A percentile compares a stretch with the other conserved stretches of the same genome.
phyloP scores from a whole-genome alignment of 1,284 basidiomycete species.

The Pyrrhoderma lamaoense region DNA sequence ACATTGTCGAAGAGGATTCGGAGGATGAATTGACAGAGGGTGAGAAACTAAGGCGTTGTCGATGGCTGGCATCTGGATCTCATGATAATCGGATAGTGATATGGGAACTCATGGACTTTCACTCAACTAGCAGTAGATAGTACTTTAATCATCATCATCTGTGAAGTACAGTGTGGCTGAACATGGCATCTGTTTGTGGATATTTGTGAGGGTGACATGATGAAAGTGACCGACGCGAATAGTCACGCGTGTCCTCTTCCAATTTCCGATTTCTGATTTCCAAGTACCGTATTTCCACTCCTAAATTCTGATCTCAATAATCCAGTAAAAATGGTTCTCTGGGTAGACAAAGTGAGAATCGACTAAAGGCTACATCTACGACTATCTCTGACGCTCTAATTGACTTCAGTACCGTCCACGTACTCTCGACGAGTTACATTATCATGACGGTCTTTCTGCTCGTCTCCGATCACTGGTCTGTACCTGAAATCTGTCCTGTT shows the following conservation, averaged over 20 bases:
- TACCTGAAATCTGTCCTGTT: too few species aligned
- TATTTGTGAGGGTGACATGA: too few species aligned
- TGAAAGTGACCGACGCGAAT: too few species aligned
- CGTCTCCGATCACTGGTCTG: slow-evolving; percentile 76
- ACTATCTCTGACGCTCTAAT: neutral
- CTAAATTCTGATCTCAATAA: too few species aligned
- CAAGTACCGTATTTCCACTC: too few species aligned
- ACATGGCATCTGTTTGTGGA: too few species aligned
- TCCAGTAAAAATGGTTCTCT: slow-evolving; percentile 63
- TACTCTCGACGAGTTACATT: slow-evolving; percentile 80
- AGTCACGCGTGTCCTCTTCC: too few species aligned
- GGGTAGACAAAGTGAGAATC: slow-evolving; percentile 72
- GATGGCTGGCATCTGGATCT: slow-evolving; percentile 69
- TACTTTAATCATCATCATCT: too few species aligned
- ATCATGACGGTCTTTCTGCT: slow-evolving; percentile 77
- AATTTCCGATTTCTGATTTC: too few species aligned
- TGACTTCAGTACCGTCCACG: slow-evolving; percentile 73
- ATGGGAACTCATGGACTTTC: slow-evolving; percentile 73
- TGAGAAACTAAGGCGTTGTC: slow-evolving; percentile 44
- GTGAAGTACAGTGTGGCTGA: too few species aligned
- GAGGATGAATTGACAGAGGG: slow-evolving; percentile 42
- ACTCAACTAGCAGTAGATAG: slow-evolving; percentile 27
- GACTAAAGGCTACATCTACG: neutral
- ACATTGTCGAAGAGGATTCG: slow-evolving; percentile 22
- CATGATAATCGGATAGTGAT: slow-evolving; percentile 72